Evolutionary conservation across 2,329 filamentous ascomycete genomes (phyloP).

Genomic region (Xylaria sp.): DNA sequence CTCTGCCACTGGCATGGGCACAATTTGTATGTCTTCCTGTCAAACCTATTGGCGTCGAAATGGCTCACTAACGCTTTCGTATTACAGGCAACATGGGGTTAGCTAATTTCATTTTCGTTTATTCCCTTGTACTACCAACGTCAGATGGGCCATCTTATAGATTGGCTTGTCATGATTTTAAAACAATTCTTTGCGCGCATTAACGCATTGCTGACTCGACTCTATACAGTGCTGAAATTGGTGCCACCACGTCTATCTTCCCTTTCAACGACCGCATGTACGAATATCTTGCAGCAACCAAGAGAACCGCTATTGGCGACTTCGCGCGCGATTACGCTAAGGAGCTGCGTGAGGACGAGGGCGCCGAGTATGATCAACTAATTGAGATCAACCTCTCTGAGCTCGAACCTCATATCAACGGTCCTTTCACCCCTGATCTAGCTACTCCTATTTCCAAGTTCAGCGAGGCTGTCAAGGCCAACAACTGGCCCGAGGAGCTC

Average conservation of each 20-base stretch:
- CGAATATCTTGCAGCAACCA: conserved; percentile 92
- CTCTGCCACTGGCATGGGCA: conserved; percentile 87
- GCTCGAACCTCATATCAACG: conserved; percentile 98
- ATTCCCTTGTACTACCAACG: not conserved
- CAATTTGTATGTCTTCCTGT: conserved; percentile 61
- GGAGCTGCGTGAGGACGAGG: conserved; percentile 87
- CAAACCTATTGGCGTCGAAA: not conserved
- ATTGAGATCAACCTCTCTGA: conserved; percentile 96
- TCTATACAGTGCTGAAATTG: conserved; percentile 69
- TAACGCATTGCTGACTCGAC: conserved; percentile 36
- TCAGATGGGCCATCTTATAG: too few relatives aligned
- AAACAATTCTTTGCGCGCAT: not conserved
- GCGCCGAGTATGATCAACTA: conserved; percentile 93
- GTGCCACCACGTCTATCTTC: conserved; percentile 93
- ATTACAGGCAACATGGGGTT: conserved; percentile 64
- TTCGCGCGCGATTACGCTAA: conserved; percentile 86
- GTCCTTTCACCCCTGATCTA: conserved; percentile 97
- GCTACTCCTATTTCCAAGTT: conserved; percentile 98
- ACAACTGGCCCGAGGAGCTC: conserved; percentile 95
- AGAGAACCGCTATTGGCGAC: conserved; percentile 89
- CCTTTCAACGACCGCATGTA: conserved; percentile 98
- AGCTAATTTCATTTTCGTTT: conserved; percentile 9
- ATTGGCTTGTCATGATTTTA: too few relatives aligned
- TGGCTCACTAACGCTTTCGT: conserved; percentile 19
- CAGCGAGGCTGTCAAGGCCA: conserved; percentile 90